A percentile compares a stretch with the other conserved stretches of the same genome.
Evolutionary conservation across 1,284 basidiomycete genomes (phyloP).

Genomic region (Trichosporon ovoides): DNA sequence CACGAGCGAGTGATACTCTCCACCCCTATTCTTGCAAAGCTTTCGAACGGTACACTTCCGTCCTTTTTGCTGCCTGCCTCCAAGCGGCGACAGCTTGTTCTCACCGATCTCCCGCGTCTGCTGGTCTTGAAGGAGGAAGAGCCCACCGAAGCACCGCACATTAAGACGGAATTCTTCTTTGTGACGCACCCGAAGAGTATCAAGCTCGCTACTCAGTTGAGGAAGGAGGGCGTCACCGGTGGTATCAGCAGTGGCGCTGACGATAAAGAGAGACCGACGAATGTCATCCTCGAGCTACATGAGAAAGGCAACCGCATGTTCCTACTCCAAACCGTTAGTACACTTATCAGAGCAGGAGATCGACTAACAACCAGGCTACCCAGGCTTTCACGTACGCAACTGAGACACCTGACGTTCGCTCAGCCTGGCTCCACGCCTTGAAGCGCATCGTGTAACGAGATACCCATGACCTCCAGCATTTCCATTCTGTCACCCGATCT

Average conservation of each 20-base stretch:
- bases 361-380: neutral
- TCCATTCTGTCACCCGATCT: neutral
- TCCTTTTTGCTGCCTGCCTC: slow-evolving; percentile 43
- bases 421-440: slow-evolving; percentile 37
- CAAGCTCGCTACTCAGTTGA: neutral
- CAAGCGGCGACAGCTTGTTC: slow-evolving; percentile 50
- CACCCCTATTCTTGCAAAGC: slow-evolving; percentile 43
- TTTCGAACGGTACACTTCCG: slow-evolving; percentile 37
- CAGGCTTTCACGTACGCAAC: slow-evolving; percentile 22
- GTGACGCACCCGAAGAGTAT: slow-evolving; percentile 10
- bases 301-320: slow-evolving; percentile 42
- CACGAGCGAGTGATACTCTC: slow-evolving; percentile 47
- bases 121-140: slow-evolving; percentile 52
- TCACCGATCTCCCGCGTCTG: slow-evolving; percentile 54
- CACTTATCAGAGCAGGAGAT: neutral
- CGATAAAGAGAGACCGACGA: slow-evolving; percentile 12
- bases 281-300: slow-evolving; percentile 34
- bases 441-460: slow-evolving; percentile 7
- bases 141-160: neutral
- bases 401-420: slow-evolving; percentile 34
- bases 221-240: slow-evolving; percentile 5
- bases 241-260: too few relatives aligned
- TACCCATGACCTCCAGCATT: neutral
- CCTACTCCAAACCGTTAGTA: slow-evolving; percentile 42
- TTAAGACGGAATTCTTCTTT: slow-evolving; percentile 24